Percentiles rank a stretch among this genome's conserved stretches.
Evolutionary conservation across 805 yeast species (phyloP).

Genomic region (Schwanniomyces yamadae): DNA sequence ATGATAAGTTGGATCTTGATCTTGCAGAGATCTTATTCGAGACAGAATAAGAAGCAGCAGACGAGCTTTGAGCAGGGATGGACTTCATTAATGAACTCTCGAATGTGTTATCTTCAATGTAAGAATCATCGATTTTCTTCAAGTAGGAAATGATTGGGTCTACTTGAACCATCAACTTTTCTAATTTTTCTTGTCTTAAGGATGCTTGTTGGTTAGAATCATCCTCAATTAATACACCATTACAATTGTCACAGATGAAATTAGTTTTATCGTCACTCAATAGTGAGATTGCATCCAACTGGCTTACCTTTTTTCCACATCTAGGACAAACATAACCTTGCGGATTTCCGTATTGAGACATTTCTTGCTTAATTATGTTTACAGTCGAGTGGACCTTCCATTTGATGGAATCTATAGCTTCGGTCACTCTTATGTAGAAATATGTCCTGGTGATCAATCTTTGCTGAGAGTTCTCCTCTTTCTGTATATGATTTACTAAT

Average conservation of each 20-base stretch:
- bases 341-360: constrained; percentile 82
- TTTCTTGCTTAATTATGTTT: constrained; percentile 72
- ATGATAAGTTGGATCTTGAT: constrained; percentile 30
- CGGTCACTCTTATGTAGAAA: constrained; percentile 84
- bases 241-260: constrained; percentile 84
- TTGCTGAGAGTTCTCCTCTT: constrained; percentile 51
- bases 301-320: constrained; percentile 77
- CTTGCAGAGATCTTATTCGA: constrained; percentile 40
- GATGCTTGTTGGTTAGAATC: constrained; percentile 81
- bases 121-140: constrained; percentile 49
- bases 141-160: constrained; percentile 83
- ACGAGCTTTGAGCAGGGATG: constrained; percentile 76
- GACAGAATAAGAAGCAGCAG: constrained; percentile 68
- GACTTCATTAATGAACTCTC: constrained; percentile 67
- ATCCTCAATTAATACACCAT: constrained; percentile 76
- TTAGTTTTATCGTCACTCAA: constrained; percentile 76
- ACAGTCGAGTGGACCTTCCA: constrained; percentile 94
- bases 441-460: constrained; percentile 75
- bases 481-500: constrained; percentile 66
- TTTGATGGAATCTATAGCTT: constrained; percentile 91
- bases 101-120: constrained; percentile 40
- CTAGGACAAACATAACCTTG: constrained; percentile 92
- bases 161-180: constrained; percentile 81
- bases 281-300: constrained; percentile 83
- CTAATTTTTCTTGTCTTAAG: constrained; percentile 76